A percentile compares a stretch with the other conserved stretches of the same genome.
phyloP scores from a whole-genome alignment of 345 rosid species.

The Populus pruinosa region DNA sequence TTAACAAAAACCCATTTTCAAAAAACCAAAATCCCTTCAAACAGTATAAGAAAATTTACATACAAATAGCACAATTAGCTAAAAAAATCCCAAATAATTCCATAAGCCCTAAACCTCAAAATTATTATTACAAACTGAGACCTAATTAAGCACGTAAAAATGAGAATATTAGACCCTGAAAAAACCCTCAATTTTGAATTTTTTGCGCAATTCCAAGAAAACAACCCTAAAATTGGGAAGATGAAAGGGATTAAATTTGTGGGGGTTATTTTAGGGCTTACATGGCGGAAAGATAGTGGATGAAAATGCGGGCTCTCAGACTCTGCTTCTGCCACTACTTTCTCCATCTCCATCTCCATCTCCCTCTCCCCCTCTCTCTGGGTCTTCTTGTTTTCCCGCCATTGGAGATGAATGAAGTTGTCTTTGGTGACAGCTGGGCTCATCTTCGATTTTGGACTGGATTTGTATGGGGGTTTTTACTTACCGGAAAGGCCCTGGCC shows the following conservation, averaged over 20 bases:
- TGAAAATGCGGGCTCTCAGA: conserved; percentile 68
- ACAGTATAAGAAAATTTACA: too few relatives aligned
- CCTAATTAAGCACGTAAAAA: background rate
- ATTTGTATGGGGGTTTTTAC: background rate
- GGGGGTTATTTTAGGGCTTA: conserved; percentile 13
- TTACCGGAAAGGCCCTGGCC: background rate
- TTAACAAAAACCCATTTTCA: background rate
- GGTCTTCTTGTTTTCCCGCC: background rate
- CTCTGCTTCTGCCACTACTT: conserved; percentile 47
- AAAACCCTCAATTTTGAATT: too few relatives aligned
- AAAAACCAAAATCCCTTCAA: too few relatives aligned
- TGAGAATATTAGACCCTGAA: background rate
- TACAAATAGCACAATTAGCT: background rate
- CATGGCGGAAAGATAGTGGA: conserved; percentile 77
- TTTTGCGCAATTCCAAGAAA: background rate
- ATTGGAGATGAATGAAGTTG: background rate
- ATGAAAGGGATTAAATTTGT: background rate
- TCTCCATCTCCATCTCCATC: conserved; percentile 44
- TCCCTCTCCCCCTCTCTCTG: background rate
- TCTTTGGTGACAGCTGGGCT: background rate
- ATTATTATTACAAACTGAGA: background rate
- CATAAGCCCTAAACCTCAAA: background rate
- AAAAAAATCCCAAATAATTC: background rate
- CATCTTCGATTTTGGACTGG: background rate
- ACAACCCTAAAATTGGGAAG: background rate